phyloP scores from a whole-genome alignment of 768 basidiomycete genomes.

The Amanita rubescens region DNA sequence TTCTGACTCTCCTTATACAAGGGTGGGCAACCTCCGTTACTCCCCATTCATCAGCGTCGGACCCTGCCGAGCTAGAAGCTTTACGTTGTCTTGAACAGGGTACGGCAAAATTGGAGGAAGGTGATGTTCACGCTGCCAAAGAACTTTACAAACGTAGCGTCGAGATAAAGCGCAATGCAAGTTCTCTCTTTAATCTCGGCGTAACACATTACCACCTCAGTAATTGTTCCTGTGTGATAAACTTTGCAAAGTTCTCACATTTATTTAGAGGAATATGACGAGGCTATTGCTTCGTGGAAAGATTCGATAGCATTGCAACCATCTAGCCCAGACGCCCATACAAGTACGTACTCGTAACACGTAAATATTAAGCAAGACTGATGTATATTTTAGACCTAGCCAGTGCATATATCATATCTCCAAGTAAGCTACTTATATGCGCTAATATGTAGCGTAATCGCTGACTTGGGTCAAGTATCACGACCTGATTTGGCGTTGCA shows the following conservation, averaged over 20 bases:
- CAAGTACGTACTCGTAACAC: slow-evolving; percentile 46
- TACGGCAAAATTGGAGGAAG: slow-evolving; percentile 78
- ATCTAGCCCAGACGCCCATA: slow-evolving; percentile 80
- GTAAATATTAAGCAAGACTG: slow-evolving; percentile 13
- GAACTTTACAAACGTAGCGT: slow-evolving; percentile 70
- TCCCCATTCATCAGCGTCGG: slow-evolving; percentile 71
- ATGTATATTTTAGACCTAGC: slow-evolving; percentile 56
- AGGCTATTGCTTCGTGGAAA: slow-evolving; percentile 82
- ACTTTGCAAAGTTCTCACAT: slow-evolving; percentile 6
- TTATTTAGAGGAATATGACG: slow-evolving; percentile 73
- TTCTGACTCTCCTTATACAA: slow-evolving; percentile 18
- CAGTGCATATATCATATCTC: slow-evolving; percentile 82
- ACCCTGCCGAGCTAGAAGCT: slow-evolving; percentile 79
- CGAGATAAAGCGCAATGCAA: slow-evolving; percentile 73
- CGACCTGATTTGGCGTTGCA: slow-evolving; percentile 83
- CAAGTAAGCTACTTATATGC: slow-evolving; percentile 20
- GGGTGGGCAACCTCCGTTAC: slow-evolving; percentile 81
- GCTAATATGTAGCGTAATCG: slow-evolving; percentile 1
- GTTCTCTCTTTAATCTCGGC: slow-evolving; percentile 81
- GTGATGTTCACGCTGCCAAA: slow-evolving; percentile 76
- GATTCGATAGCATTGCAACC: slow-evolving; percentile 78
- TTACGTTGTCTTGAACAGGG: slow-evolving; percentile 75
- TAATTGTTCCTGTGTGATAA: slow-evolving; percentile 30
- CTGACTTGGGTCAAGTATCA: slow-evolving; percentile 37
- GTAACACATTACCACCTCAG: slow-evolving; percentile 88